phyloP scores from a whole-genome alignment of 2,329 filamentous ascomycete genomes.

The Colletotrichum simmondsii region DNA sequence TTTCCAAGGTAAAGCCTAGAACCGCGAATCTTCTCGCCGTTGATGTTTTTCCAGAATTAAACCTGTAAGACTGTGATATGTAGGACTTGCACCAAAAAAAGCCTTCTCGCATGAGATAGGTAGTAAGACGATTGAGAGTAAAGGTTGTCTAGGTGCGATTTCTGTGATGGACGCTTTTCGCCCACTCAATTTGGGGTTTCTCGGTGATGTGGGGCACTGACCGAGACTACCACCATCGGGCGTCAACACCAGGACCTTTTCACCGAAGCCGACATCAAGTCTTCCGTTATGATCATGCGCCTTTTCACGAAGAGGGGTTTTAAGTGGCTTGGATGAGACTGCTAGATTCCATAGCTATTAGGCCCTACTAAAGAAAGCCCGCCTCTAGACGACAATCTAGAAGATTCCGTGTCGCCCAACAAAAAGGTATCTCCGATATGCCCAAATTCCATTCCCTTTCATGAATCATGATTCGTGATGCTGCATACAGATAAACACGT shows the following conservation, averaged over 20 bases:
- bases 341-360: not conserved
- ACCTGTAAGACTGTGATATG: too few species aligned
- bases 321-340: not conserved
- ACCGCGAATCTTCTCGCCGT: not conserved
- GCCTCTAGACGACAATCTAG: not conserved
- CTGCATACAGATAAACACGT: not conserved
- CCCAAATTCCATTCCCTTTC: not conserved
- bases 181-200: conserved; percentile 21
- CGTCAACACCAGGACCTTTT: not conserved
- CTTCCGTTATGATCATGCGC: not conserved
- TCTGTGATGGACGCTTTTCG: conserved; percentile 24
- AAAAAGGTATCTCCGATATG: not conserved
- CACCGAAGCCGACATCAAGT: not conserved
- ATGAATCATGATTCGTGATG: conserved; percentile 20
- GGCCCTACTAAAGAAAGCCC: not conserved
- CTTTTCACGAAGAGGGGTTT: not conserved
- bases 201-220: conserved; percentile 32
- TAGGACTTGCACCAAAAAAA: not conserved
- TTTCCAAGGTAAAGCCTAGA: not conserved
- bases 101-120: not conserved
- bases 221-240: not conserved
- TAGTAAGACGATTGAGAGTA: not conserved
- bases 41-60: too few species aligned
- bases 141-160: not conserved
- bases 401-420: not conserved